Evolutionary conservation across 306 rosid species (phyloP), one percentile per base, ranked within the genome.

Genomic region (Delonix regia): DNA sequence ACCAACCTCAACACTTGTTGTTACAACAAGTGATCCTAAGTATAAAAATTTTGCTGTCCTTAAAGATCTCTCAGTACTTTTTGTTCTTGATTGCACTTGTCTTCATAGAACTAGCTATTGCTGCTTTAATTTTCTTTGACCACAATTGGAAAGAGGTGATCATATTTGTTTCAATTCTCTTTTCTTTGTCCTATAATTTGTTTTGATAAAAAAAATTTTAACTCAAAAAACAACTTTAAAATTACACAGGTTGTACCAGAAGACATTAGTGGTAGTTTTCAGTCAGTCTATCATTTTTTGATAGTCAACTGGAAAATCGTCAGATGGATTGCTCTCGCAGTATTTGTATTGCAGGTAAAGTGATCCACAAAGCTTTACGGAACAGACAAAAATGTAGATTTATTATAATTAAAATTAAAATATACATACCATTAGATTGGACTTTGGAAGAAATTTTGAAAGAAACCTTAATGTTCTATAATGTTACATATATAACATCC

Each of bases 131-230:
- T 39, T 14, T 72, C 77, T 6, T 53, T 12, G 15, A 72, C 11
- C 77, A 53, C 8, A 25, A 19, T 42, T 51, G 77, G 66, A 53
- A 34, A 41, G 21, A 72, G 49, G 76, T 72, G 45, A 52, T 9
- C 27, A 5, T 25, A n/a, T 45, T 44, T 19, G 10, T 6, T 24
- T 44, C 15, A 14, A 4, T 38, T 38, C 42, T 38, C 9, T 38
- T 38, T 7, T 38, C 42, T 38, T 38, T 5, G 3, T 34, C 5
- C 5, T 34, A 3, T 34, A 34, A 34, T 3, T 2, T 34, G 39
- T 34, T 34, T 34, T 2, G 5, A 34, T 34, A n/a, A 34, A 5
- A 3, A 34, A 2, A 34, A 2, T 34, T 34, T 34, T 2, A 34
- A 34, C 39, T 34, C 5, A 34, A 38, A 38, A 7, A 5, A 38